Base-by-base conservation (phyloP, 345 rosid species). In the Cardiospermum halicacabum region DNA sequence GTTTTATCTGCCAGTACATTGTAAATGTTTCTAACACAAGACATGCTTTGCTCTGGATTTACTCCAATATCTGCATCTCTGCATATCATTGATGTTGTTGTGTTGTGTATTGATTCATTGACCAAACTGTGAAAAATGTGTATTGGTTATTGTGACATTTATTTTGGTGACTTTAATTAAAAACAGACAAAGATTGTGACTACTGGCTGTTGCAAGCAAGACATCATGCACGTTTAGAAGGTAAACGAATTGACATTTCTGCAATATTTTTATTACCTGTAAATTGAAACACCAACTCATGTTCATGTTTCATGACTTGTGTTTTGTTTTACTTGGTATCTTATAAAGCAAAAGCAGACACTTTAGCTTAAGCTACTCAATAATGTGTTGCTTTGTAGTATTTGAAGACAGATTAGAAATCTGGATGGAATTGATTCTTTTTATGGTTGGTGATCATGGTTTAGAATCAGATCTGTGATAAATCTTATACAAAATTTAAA, bases 11-110 rank as follows among this genome's bases (percentile, higher is more conserved):
- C 15, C 34, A 15, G 36, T 1, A 58, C 24, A 57, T 19, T 11
- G 18, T 53, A 25, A 53, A 27, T 16, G 2, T n/a, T 1, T 58
- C 27, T 49, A 0, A 18, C 45, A 18, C 45, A 50, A 25, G 32
- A 56, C 63, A 64, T 62, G 64, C 69, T 37, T 64, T 70, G 39
- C 64, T 64, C 59, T 3, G 56, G 43, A 56, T 63, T 49, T 57
- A 70, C 74, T 64, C 64, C 57, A 53, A 49, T 26, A 63, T 47
- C 26, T 48, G 48, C 68, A 56, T 62, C 57, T 49, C 47, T 55
- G 57, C 39, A 34, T 11, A 2, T 34, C 39, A 34, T 2, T 34
- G 39, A 34, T 34, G 10, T 34, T 6, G 9, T 34, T 7, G 10
- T 34, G 10, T 34, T 6, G 9, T 9, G 12, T 39, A 3, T 39